Evolutionary conservation across 805 yeast species (phyloP).

Genomic region (Debaryomyces tyrocola): DNA sequence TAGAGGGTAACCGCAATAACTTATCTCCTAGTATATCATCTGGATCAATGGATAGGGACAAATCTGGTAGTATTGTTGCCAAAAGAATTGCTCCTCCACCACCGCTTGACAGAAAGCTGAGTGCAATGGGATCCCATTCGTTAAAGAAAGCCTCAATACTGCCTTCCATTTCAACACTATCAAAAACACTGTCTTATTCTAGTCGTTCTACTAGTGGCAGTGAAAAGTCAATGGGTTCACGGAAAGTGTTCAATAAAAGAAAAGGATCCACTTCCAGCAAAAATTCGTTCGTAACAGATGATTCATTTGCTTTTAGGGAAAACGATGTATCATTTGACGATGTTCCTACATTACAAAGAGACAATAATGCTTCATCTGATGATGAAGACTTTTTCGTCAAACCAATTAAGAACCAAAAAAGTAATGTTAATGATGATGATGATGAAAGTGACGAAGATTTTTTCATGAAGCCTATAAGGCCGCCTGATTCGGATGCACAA

Average conservation of each 20-base stretch:
- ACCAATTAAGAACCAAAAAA: conserved; percentile 6
- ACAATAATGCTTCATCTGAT: conserved; percentile 21
- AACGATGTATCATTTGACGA: conserved; percentile 73
- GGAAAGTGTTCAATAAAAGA: conserved; percentile 6
- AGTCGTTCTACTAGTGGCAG: conserved; percentile 12
- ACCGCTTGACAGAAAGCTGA: conserved; percentile 33
- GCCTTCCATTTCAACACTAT: conserved; percentile 6
- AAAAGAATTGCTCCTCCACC: conserved; percentile 73
- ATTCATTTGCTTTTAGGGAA: conserved; percentile 60
- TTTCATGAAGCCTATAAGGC: conserved; percentile 16
- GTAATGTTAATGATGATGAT: conserved; percentile 3
- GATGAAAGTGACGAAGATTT: conserved; percentile 17
- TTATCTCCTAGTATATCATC: background rate
- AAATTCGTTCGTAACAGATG: conserved; percentile 9
- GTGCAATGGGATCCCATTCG: conserved; percentile 6
- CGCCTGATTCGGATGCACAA: background rate
- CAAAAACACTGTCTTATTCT: conserved; percentile 10
- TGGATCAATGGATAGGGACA: conserved; percentile 6
- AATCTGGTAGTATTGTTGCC: conserved; percentile 51
- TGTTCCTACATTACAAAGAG: conserved; percentile 48
- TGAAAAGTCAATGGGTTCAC: conserved; percentile 7
- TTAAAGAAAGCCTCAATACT: background rate
- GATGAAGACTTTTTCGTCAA: conserved; percentile 29
- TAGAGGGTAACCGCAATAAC: background rate
- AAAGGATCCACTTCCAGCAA: conserved; percentile 8